These are phyloP conservation scores for Phytophthora rubi DNA, from an alignment of 352 stramenopile species.

Conservation along the genomic window DNA sequence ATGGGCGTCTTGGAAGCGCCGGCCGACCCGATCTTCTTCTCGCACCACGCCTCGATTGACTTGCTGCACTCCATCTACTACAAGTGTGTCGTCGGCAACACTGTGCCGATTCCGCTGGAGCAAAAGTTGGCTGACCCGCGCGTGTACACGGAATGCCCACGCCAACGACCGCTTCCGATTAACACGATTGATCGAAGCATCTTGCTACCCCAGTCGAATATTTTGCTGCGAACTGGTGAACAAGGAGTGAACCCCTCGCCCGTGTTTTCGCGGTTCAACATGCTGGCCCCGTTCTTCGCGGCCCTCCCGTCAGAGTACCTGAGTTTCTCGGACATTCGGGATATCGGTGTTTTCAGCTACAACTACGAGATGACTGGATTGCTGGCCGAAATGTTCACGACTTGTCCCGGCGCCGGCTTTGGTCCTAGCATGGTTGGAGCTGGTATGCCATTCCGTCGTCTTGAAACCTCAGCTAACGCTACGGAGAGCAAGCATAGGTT, in stretches of 20 bases:
- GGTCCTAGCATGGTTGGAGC: slow-evolving; percentile 20
- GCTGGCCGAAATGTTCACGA: slow-evolving; percentile 77
- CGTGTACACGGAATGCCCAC: slow-evolving; percentile 62
- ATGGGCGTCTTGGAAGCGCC: slow-evolving; percentile 82
- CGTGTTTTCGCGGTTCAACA: slow-evolving; percentile 58
- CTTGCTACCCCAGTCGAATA: slow-evolving; percentile 62
- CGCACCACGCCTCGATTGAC: slow-evolving; percentile 85
- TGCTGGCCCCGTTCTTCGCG: slow-evolving; percentile 63
- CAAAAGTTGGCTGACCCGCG: slow-evolving; percentile 67
- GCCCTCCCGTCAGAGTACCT: slow-evolving; percentile 68
- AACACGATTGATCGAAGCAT: slow-evolving; percentile 54
- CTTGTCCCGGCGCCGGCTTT: slow-evolving; percentile 56
- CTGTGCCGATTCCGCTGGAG: slow-evolving; percentile 51
- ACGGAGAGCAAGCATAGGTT: slow-evolving; percentile 31
- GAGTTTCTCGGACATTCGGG: slow-evolving; percentile 73
- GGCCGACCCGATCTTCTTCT: slow-evolving; percentile 89
- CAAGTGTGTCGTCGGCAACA: slow-evolving; percentile 80
- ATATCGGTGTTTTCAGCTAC: slow-evolving; percentile 82
- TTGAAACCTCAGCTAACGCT: slow-evolving; percentile 24
- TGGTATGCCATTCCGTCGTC: slow-evolving; percentile 33
- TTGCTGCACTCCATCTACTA: slow-evolving; percentile 87
- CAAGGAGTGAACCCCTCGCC: slow-evolving; percentile 47
- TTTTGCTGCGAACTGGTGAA: slow-evolving; percentile 62
- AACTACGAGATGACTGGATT: slow-evolving; percentile 85
- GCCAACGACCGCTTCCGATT: slow-evolving; percentile 42